Base-by-base conservation (phyloP, 1,139 yeast genomes). In the Starmera stellimalicola region DNA sequence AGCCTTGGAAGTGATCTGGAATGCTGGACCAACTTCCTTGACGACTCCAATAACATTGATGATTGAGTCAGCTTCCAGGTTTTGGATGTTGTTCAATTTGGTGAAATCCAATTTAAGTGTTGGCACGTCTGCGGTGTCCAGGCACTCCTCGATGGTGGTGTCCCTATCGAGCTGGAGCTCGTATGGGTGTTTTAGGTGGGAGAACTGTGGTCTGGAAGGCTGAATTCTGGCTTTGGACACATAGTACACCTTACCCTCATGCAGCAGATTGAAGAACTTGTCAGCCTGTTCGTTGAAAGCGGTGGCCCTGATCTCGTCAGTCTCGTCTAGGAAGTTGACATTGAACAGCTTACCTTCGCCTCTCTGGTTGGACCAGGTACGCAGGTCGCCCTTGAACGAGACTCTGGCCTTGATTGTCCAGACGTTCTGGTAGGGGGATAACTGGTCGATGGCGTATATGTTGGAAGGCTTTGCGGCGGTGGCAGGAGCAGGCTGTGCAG, bases 321-420 rank as follows among this genome's bases (percentile, higher is more conserved):
- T 81, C 54, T 93, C 95, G 54, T 93, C 99, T 43, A 88, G 63
- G 44, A 93, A 75, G 47, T 87, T 84, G 27, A 85, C 85, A 47
- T 81, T 81, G 63, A 93, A 85, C 40, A 93, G 68, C 55, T 84
- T 83, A 35, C 98, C 98, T 44, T 81, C 87, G 39, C 95, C 95
- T 49, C 78, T 71, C 37, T 76, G 77, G 50, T 87, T 87, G 34
- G 83, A 73, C 91, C 93, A 93, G 27, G 82, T 80, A 58, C 87
- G 79, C 48, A 91, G 68, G 41, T 87, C 96, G 36, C 94, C 77
- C 57, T 91, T 91, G 57, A 70, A 77, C 1, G 94, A 77, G 18
- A 88, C 93, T 51, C 97, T 76, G 1, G 93, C 98, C 50, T 84
- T 85, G 50, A 91, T 83, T 5, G 88, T 79, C 97, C 97, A 93